Conservation (phyloP, 345 rosid genomes). For the Citrus sinensis region DNA sequence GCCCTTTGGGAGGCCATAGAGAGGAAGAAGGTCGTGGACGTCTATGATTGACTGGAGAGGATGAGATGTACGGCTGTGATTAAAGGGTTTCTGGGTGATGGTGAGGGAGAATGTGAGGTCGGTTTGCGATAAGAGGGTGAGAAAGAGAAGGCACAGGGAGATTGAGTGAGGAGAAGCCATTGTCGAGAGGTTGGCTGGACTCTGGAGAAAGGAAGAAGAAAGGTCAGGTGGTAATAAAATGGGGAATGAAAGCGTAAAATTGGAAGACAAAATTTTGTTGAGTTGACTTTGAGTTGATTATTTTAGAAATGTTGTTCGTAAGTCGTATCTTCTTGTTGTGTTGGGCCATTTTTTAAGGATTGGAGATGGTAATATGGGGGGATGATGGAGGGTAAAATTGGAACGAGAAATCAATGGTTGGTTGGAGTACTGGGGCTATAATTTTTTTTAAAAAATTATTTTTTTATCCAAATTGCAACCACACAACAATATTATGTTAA, state of each 20-base stretch:
- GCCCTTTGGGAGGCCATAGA: conserved; percentile 69
- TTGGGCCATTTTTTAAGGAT: too few relatives aligned
- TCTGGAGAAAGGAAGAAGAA: not conserved
- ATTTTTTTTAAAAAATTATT: too few relatives aligned
- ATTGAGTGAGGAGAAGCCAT: conserved; percentile 13
- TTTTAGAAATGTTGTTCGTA: too few relatives aligned
- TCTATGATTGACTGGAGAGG: conserved; percentile 22
- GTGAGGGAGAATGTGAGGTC: conserved; percentile 18
- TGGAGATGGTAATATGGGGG: too few relatives aligned
- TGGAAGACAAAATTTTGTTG: not conserved
- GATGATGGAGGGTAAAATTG: too few relatives aligned
- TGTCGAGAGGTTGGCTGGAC: not conserved
- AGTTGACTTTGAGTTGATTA: too few relatives aligned
- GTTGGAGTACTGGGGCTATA: too few relatives aligned
- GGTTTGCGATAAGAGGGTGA: conserved; percentile 19
- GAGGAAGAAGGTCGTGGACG: conserved; percentile 66
- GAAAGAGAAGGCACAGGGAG: conserved; percentile 19
- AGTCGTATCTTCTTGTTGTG: too few relatives aligned
- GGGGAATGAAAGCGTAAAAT: not conserved
- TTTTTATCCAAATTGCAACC: too few relatives aligned
- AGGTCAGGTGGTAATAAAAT: not conserved
- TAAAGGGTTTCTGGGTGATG: not conserved
- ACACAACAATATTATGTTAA: too few relatives aligned
- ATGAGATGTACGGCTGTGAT: conserved; percentile 11
- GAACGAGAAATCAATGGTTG: too few relatives aligned